Evolutionary conservation across 2,329 filamentous ascomycete genomes (phyloP), one percentile per base, ranked within the genome.

Genomic region (Talaromyces sp.): DNA sequence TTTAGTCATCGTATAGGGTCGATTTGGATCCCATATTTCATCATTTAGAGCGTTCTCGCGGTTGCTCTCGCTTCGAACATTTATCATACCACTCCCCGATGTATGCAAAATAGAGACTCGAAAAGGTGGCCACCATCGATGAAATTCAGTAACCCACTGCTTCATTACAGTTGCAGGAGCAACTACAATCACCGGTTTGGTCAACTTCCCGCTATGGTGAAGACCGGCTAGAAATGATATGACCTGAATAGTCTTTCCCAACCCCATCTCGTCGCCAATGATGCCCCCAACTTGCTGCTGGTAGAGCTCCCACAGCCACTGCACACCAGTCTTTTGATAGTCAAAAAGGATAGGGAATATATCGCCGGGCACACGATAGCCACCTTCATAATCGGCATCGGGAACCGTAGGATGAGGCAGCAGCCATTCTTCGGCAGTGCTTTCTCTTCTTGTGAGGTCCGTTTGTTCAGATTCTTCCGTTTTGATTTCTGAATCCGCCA

Each of bases 71-170:
- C 80, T 82, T 53, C 81, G 80, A 27, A 96, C 82, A 69, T 96
- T 93, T 62, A 97, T 81, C 94, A 99, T 98, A 19, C 95, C 96
- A 75, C 93, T 98, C 2, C 95, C 95, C 4, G 95, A 97, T 0
- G 92, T 92, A 75, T 99, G 95, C 58, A 99, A 77, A 68, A 99
- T 98, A 0, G 93, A 96, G 5, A 99, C 95, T 49, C 96, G 87
- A 36, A 99, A 82, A n/a, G 95, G 90, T n/a, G 95, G 95, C 96
- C 96, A 99, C 96, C 96, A 99, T 13, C 90, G 88, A 78, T 99
- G 96, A 71, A 99, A 98, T 74, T 99, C 95, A 69, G 96, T 96
- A 13, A 97, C 95, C 95, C 95, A 99, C 76, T 99, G 95, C 67
- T 92, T 91, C 80, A 99, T 89, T 27, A 99, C 90, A 0, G 95